phyloP scores from a whole-genome alignment of 768 basidiomycete genomes.

The Rhodosporidiobolus odoratus region DNA sequence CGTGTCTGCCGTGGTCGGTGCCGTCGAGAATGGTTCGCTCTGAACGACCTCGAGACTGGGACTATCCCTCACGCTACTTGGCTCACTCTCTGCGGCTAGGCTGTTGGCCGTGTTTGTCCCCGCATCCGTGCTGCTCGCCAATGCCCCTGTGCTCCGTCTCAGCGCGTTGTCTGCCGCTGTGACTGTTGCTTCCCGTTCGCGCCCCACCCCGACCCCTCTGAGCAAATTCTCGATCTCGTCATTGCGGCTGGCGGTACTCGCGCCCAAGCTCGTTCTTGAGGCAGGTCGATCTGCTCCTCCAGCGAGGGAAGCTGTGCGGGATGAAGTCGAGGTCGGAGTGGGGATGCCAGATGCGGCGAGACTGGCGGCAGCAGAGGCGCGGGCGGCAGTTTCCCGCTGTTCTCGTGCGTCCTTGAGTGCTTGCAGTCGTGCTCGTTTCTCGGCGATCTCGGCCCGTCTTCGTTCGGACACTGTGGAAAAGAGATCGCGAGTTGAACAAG shows the following conservation, averaged over 20 bases:
- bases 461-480: conserved; percentile 13
- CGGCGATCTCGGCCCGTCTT: conserved; percentile 69
- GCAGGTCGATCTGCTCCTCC: not conserved
- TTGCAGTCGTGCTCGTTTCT: conserved; percentile 78
- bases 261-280: not conserved
- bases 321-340: not conserved
- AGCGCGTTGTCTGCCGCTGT: not conserved
- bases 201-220: conserved; percentile 20
- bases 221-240: conserved; percentile 33
- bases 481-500: too few species aligned
- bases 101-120: not conserved
- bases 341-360: conserved; percentile 1
- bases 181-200: not conserved
- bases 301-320: not conserved
- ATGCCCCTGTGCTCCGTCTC: not conserved
- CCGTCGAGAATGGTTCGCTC: not conserved
- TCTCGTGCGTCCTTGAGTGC: conserved; percentile 53
- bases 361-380: not conserved
- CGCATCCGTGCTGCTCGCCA: not conserved
- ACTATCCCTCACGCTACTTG: not conserved
- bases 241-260: conserved; percentile 1
- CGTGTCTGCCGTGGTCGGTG: not conserved
- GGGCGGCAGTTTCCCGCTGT: conserved; percentile 22
- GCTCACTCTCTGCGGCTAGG: not conserved
- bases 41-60: not conserved